phyloP scores from a whole-genome alignment of 331 rosid genomes.

The Arachis monticola region DNA sequence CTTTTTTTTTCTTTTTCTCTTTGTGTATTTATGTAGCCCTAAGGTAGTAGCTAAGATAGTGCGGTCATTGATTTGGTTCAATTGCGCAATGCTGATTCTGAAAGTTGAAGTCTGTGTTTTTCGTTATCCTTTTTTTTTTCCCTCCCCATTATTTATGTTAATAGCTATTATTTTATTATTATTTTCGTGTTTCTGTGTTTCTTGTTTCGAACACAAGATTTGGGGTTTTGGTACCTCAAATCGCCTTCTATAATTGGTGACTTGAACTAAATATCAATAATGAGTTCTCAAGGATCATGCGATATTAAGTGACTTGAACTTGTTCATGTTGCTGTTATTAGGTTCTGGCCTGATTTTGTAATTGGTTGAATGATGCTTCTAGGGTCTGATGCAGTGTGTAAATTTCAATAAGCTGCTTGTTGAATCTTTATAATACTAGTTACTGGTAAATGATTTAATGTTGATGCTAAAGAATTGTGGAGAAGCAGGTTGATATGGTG shows the following conservation, averaged over 20 bases:
- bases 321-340: conserved; percentile 12
- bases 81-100: neutral
- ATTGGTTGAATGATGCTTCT: conserved; percentile 4
- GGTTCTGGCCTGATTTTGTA: neutral
- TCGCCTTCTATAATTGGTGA: neutral
- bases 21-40: neutral
- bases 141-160: neutral
- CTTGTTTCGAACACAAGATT: neutral
- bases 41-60: neutral
- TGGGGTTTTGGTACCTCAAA: neutral
- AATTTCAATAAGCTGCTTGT: conserved; percentile 3
- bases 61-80: neutral
- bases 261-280: neutral
- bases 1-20: neutral
- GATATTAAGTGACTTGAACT: neutral
- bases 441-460: neutral
- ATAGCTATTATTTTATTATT: neutral
- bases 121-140: too few species aligned
- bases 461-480: neutral
- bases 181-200: conserved; percentile 19
- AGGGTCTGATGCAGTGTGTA: conserved; percentile 20
- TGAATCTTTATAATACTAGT: neutral
- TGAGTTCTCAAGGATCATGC: neutral
- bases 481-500: neutral
- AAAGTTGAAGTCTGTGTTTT: conserved; percentile 7